Conservation (phyloP, 1,284 basidiomycete genomes). For the Caloboletus firmus region DNA sequence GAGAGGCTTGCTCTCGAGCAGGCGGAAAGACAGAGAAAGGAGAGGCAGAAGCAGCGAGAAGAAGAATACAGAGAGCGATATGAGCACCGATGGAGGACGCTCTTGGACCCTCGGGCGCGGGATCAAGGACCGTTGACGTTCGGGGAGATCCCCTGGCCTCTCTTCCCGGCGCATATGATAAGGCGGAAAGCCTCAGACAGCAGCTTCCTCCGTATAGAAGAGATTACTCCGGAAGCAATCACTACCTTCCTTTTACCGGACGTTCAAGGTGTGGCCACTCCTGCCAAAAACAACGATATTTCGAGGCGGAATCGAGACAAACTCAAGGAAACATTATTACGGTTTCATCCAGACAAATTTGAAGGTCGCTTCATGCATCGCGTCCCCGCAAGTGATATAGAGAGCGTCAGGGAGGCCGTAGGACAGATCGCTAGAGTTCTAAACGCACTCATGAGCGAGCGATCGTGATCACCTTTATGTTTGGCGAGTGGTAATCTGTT, state of each 20-base stretch:
- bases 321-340: constrained; percentile 69
- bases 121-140: constrained; percentile 42
- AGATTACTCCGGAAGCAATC: constrained; percentile 60
- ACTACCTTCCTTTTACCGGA: constrained; percentile 58
- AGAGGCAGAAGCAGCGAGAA: constrained; percentile 44
- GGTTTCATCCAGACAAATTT: constrained; percentile 88
- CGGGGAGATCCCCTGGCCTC: constrained; percentile 79
- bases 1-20: constrained; percentile 54
- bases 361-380: constrained; percentile 67
- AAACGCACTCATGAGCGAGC: constrained; percentile 47
- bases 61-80: constrained; percentile 54
- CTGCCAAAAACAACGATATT: constrained; percentile 19
- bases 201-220: constrained; percentile 39
- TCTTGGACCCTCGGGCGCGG: constrained; percentile 40
- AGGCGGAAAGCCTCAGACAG: constrained; percentile 8
- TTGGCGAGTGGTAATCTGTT: background rate
- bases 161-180: constrained; percentile 37
- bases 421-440: constrained; percentile 63
- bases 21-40: constrained; percentile 44
- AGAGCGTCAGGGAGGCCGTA: constrained; percentile 73
- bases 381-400: constrained; percentile 62
- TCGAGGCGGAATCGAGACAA: constrained; percentile 55
- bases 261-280: constrained; percentile 4
- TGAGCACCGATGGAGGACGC: constrained; percentile 55
- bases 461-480: constrained; percentile 2